Evolutionary conservation across 352 stramenopile species (phyloP), one percentile per base, ranked within the genome.

Genomic region (Globisporangium apiculatum): DNA sequence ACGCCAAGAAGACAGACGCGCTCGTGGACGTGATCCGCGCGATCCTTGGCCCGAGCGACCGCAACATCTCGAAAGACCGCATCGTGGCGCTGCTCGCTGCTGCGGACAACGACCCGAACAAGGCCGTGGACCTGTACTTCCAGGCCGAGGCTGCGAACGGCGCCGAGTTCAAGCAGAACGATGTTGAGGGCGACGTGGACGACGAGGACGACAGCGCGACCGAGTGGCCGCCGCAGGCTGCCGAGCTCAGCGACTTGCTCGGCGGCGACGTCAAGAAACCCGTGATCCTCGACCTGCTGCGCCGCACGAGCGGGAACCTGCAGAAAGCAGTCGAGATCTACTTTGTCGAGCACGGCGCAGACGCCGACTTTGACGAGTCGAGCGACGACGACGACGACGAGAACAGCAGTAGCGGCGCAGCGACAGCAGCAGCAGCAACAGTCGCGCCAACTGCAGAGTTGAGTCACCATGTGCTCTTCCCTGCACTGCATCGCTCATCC

Each of bases 41-140:
- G 49, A 90, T 91, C 64, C 79, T 91, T 57, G 82, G 77, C 2
- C 71, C 75, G 12, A 76, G 64, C 65, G 72, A 80, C 71, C 58
- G 56, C 49, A 69, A 73, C 43, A 52, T 83, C 42, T 86, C 83
- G 36, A 75, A 76, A 51, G 76, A 89, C 15, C 73, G 66, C 58
- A 89, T 92, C 58, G 49, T 91, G 46, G 66, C 61, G 67, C 67
- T 93, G 52, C 65, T 93, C 7, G n/a, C 59, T 4, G 58, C 83
- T 58, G 80, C 80, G 9, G 67, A 59, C 31, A 83, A 88, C 60
- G 79, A 93, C 61, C 80, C 83, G 14, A 89, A 93, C 70, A 93
- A 93, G 64, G 83, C 80, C 4, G 79, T 93, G 48, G 80, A 93
- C 48, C 55, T 91, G 52, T 91, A 76, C 61, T 93, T 91, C 69